These are phyloP conservation scores for Syzygium jambos DNA, from an alignment of 345 rosid species.

Conservation along the genomic window DNA sequence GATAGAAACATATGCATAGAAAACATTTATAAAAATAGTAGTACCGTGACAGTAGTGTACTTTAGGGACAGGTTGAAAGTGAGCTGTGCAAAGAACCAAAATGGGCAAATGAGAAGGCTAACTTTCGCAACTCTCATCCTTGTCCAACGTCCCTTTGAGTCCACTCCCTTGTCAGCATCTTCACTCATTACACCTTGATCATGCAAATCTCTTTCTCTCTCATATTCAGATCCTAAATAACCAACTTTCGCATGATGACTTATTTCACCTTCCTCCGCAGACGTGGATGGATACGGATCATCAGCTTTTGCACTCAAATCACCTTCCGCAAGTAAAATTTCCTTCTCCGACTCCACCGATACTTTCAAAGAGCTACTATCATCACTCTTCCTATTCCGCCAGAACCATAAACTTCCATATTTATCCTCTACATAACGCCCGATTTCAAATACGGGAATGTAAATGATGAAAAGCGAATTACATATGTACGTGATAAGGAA, in stretches of 20 bases:
- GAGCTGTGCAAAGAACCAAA: slow-evolving; percentile 93
- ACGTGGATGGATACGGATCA: slow-evolving; percentile 8
- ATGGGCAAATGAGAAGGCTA: slow-evolving; percentile 75
- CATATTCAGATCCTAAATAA: slow-evolving; percentile 21
- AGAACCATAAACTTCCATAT: slow-evolving; percentile 53
- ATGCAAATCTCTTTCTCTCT: slow-evolving; percentile 12
- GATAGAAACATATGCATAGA: neutral
- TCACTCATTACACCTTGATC: slow-evolving; percentile 9
- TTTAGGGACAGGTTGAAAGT: slow-evolving; percentile 84
- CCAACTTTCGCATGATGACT: slow-evolving; percentile 15
- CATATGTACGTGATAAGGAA: slow-evolving; percentile 89
- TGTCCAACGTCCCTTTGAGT: slow-evolving; percentile 85
- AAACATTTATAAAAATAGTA: slow-evolving; percentile 8
- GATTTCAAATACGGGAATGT: slow-evolving; percentile 71
- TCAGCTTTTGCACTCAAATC: slow-evolving; percentile 14
- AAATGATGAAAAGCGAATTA: slow-evolving; percentile 76
- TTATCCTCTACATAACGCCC: slow-evolving; percentile 65
- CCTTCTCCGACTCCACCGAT: slow-evolving; percentile 57
- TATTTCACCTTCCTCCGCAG: slow-evolving; percentile 27
- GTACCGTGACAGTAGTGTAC: slow-evolving; percentile 85
- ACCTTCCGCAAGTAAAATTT: slow-evolving; percentile 51
- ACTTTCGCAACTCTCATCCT: slow-evolving; percentile 72
- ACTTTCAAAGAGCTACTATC: slow-evolving; percentile 22
- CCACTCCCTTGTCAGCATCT: slow-evolving; percentile 27
- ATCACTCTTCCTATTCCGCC: slow-evolving; percentile 33